phyloP scores from a whole-genome alignment of 495 filamentous ascomycete species.

The Podospora conica region DNA sequence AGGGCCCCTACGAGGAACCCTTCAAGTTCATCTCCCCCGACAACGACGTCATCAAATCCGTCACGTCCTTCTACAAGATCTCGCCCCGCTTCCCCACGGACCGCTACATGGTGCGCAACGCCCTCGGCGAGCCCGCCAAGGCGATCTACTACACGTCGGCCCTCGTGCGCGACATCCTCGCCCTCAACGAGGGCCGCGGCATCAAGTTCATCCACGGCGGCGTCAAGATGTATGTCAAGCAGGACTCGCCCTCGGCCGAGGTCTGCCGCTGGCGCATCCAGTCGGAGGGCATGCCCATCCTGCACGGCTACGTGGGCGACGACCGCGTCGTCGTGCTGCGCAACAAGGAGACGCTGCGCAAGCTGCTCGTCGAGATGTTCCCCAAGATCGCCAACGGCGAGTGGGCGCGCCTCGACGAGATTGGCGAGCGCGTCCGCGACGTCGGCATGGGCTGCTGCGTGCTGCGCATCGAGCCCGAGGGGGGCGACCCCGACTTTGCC shows the following conservation, averaged over 20 bases:
- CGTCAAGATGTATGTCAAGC: conserved; percentile 97
- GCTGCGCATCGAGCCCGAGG: conserved; percentile 67
- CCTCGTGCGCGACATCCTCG: conserved; percentile 76
- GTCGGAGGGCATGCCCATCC: conserved; percentile 80
- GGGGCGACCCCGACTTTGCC: conserved; percentile 59
- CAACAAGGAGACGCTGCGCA: conserved; percentile 67
- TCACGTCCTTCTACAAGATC: conserved; percentile 76
- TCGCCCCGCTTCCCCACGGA: conserved; percentile 76
- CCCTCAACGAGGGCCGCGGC: conserved; percentile 74
- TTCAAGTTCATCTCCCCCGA: conserved; percentile 78
- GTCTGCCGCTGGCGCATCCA: conserved; percentile 94
- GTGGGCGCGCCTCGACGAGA: conserved; percentile 75
- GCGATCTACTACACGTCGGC: conserved; percentile 91
- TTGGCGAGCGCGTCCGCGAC: conserved; percentile 71
- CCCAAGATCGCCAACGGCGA: conserved; percentile 64
- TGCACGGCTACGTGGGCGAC: conserved; percentile 81
- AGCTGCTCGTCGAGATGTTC: conserved; percentile 89
- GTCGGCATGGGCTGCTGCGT: conserved; percentile 91
- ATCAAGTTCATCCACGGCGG: conserved; percentile 95
- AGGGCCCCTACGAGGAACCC: conserved; percentile 67
- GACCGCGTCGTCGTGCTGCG: conserved; percentile 66
- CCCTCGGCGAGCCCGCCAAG: conserved; percentile 69
- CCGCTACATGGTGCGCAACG: conserved; percentile 94
- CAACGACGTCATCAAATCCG: conserved; percentile 65
- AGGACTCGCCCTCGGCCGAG: conserved; percentile 77